A percentile compares a stretch with the other conserved stretches of the same genome.
phyloP scores from a whole-genome alignment of 2,329 filamentous ascomycete species.

The Trichoderma koningii region DNA sequence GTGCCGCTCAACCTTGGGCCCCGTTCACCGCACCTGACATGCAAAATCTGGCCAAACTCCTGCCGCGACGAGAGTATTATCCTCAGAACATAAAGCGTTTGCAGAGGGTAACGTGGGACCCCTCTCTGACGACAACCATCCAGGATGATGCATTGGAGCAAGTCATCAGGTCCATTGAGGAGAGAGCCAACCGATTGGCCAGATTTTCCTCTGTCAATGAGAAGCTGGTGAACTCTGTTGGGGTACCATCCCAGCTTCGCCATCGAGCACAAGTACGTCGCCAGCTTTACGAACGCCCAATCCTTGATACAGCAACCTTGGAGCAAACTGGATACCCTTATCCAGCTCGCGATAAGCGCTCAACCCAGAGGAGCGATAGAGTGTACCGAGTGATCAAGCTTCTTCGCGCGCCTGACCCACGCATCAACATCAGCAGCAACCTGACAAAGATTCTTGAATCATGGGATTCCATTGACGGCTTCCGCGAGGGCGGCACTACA shows the following conservation, averaged over 20 bases:
- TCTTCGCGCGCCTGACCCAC: background rate
- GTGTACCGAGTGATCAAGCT: background rate
- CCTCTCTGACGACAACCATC: conserved; percentile 36
- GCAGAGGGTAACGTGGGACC: conserved; percentile 42
- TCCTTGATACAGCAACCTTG: background rate
- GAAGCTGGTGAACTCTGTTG: background rate
- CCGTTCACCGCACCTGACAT: conserved; percentile 34
- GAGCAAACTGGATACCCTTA: background rate
- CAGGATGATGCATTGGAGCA: conserved; percentile 32
- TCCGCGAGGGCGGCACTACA: background rate
- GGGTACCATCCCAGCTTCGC: background rate
- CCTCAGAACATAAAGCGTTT: conserved; percentile 39
- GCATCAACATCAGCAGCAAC: background rate
- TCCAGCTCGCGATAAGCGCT: background rate
- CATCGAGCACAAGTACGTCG: conserved; percentile 1
- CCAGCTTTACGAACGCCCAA: conserved; percentile 6
- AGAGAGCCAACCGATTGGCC: too few species aligned
- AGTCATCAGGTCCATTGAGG: too few species aligned
- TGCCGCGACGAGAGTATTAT: conserved; percentile 44
- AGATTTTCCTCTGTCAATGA: too few species aligned
- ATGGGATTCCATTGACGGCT: conserved; percentile 7
- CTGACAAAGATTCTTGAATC: background rate
- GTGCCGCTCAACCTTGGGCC: conserved; percentile 53
- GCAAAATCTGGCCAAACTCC: background rate
- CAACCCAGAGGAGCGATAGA: background rate